phyloP scores from a whole-genome alignment of 176 grass and related monocot genomes.

The Raddia distichophylla region DNA sequence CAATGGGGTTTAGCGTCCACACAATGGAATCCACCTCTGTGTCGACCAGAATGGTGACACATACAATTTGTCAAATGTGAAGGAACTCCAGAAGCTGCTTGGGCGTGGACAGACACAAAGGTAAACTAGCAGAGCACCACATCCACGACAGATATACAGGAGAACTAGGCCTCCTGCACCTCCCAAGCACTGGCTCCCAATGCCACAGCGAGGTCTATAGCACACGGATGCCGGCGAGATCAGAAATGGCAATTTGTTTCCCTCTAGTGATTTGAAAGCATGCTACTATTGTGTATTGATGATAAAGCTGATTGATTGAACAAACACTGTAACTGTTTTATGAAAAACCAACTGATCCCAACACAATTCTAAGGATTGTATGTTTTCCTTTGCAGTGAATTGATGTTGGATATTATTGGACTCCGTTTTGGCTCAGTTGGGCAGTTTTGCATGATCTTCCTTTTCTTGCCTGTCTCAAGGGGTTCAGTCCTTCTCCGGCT shows the following conservation, averaged over 20 bases:
- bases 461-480: constrained; percentile 84
- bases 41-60: too few relatives aligned
- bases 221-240: too few relatives aligned
- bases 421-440: constrained; percentile 68
- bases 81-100: too few relatives aligned
- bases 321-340: not conserved
- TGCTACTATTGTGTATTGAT: not conserved
- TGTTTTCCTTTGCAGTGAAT: constrained; percentile 53
- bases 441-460: constrained; percentile 82
- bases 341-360: not conserved
- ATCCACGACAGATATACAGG: too few relatives aligned
- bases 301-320: not conserved
- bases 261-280: not conserved
- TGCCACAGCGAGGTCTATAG: too few relatives aligned
- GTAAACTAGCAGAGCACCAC: too few relatives aligned
- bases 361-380: not conserved
- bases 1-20: too few relatives aligned
- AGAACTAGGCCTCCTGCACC: too few relatives aligned
- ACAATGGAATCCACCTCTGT: too few relatives aligned
- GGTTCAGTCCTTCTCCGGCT: constrained; percentile 95
- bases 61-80: too few relatives aligned
- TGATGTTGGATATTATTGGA: constrained; percentile 64
- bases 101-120: too few relatives aligned
- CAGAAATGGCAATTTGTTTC: not conserved
- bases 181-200: too few relatives aligned